These are phyloP conservation scores for Santalum album DNA, from an alignment of 164 flowering plant species.

Conservation along the genomic window DNA sequence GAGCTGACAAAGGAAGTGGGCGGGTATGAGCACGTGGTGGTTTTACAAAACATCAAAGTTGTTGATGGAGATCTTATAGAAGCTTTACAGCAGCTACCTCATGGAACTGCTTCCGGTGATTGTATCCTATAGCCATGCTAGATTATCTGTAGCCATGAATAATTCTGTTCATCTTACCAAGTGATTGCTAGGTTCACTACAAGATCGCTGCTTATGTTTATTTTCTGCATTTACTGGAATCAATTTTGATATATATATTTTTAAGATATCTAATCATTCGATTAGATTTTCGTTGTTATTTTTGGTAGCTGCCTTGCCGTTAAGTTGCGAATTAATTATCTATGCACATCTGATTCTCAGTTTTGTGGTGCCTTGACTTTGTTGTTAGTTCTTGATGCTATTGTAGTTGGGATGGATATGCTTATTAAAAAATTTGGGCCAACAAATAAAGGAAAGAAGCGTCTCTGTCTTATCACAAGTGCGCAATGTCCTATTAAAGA, in stretches of 20 bases:
- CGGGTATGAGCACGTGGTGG: slow-evolving; percentile 81
- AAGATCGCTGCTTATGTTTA: neutral
- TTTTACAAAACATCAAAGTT: slow-evolving; percentile 52
- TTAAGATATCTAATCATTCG: no score
- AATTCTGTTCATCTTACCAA: neutral
- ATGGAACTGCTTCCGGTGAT: slow-evolving; percentile 73
- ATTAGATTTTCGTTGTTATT: neutral
- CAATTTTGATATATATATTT: no score
- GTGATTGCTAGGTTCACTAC: neutral
- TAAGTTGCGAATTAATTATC: neutral
- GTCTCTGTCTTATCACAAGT: slow-evolving; percentile 77
- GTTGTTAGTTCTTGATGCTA: slow-evolving; percentile 76
- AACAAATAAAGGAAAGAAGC: slow-evolving; percentile 86
- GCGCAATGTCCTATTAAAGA: slow-evolving; percentile 61
- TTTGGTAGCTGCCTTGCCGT: neutral
- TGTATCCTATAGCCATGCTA: slow-evolving; percentile 53
- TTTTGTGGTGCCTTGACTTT: slow-evolving; percentile 44
- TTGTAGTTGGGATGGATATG: slow-evolving; percentile 95
- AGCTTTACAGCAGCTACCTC: slow-evolving; percentile 50
- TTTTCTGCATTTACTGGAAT: neutral
- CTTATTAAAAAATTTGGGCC: slow-evolving; percentile 76
- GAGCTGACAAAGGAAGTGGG: slow-evolving; percentile 84
- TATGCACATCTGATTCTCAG: neutral
- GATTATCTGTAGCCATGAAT: neutral
- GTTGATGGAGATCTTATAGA: slow-evolving; percentile 70